Evolutionary conservation across 495 filamentous ascomycete species (phyloP), one percentile per base, ranked within the genome.

Genomic region (Aspergillus heteromorphus): DNA sequence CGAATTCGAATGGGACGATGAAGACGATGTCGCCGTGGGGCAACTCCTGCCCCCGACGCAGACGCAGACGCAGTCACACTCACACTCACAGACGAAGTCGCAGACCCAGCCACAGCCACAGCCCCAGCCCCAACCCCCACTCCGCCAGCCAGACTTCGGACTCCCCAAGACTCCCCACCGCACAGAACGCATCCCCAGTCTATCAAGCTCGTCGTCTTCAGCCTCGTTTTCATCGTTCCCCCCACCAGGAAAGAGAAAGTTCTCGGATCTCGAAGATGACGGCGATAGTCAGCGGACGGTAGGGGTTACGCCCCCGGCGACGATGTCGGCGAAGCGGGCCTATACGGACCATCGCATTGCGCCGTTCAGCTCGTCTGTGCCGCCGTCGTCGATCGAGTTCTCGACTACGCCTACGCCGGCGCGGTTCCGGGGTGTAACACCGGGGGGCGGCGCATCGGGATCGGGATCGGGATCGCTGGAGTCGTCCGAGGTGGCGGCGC

Each of bases 171-270:
- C 21, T 11, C 23, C 17, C 23, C 25, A 6, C 20, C 20, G 43
- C 14, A 16, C 43, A 2, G 17, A 14, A 11, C 40, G 18, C 5
- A 17, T 40, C 16, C 4, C 36, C 13, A 40, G 16, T 13, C 3
- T 10, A 2, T 14, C 36, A 10, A 40, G 4, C 4, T 14, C 36
- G 36, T 14, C 16, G n/a, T n/a, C n/a, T n/a, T n/a, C n/a, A n/a
- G n/a, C n/a, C 4, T 14, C 36, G 11, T 14, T 17, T 17, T 21
- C 40, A 2, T 16, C 19, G 17, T 21, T 21, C 18, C 25, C 19
- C 2, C 80, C 79, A 0, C 83, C 83, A 2, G 68, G 70, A 0
- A 83, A 83, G 64, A 73, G 83, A 30, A 83, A 74, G 55, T 56
- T 72, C 11, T 64, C 65, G 0, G 74, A 79, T 43, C 60, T 67